Base-by-base conservation (phyloP, 2,329 filamentous ascomycete species). In the Lasiodiplodia sp. region DNA sequence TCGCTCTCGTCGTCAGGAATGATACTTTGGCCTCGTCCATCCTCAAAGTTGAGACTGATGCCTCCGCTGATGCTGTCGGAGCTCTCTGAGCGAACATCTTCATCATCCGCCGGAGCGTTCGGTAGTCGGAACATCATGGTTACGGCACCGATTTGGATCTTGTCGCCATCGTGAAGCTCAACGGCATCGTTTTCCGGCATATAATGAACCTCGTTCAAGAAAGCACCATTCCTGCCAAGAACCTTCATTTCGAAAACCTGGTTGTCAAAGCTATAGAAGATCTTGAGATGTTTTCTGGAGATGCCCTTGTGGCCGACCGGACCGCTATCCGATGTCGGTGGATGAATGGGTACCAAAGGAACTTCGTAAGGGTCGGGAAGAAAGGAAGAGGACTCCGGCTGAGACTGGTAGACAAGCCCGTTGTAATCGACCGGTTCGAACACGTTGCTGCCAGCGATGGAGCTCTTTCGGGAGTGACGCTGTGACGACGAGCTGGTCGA, bases 21-120 rank as follows among this genome's bases (percentile, higher is more conserved):
- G 69, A 87, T 85, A 40, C 84, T 87, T 68, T 86, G 83, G 51
- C 87, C 86, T 69, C 87, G 84, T 0, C 86, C 85, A 74, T 87
- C 86, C 74, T 91, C 89, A 73, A 92, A 92, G 67, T 90, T 89
- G 70, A 92, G 90, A 76, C 89, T 92, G 89, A 92, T 92, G 71
- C 89, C 83, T 70, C 84, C 85, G 57, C 80, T 82, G 37, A 81
- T 80, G 4, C 79, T 78, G 55, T 80, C 78, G 8, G 51, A 56
- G n/a, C 52, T 60, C 12, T 69, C 62, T 28, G 55, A 63, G 18
- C 25, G 51, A 3, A 65, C 87, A 40, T 87, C 88, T 3, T 87
- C 88, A 68, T 84, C 83, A 69, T 84, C 83, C 28, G 81, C 77
- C 21, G 85, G 81, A n/a, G 88, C 86, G 67, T 87, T 87, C 52